Conservation (phyloP, 2,329 filamentous ascomycete genomes). For the Fusarium nanum region DNA sequence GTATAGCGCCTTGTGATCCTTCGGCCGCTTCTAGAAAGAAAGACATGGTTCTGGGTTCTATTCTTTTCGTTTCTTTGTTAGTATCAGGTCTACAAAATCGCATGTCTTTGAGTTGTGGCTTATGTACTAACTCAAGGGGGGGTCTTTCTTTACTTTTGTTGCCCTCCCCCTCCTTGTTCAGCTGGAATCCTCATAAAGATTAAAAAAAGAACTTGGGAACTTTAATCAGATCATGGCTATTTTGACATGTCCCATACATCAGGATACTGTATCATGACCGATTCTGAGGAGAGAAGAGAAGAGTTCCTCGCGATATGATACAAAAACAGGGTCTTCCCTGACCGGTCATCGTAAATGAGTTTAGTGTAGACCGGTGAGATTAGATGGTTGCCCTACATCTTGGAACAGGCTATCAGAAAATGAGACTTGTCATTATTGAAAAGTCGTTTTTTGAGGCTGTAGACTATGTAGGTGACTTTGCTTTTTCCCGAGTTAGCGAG, state of each 20-base stretch:
- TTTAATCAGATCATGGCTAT: constrained; percentile 1
- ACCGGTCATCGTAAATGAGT: constrained; percentile 3
- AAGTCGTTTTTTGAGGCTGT: neutral
- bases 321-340: neutral
- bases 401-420: neutral
- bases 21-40: constrained; percentile 17
- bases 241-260: constrained; percentile 1
- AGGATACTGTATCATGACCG: neutral
- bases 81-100: neutral
- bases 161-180: neutral
- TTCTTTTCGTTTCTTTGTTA: neutral
- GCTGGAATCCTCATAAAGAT: constrained; percentile 12
- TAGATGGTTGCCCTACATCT: neutral
- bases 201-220: neutral
- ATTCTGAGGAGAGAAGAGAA: neutral
- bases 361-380: constrained; percentile 23
- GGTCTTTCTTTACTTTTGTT: neutral
- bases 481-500: neutral
- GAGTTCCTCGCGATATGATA: neutral
- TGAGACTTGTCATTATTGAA: constrained; percentile 21
- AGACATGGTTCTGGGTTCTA: constrained; percentile 15
- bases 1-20: neutral
- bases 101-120: constrained; percentile 28
- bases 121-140: neutral
- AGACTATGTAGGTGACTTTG: neutral